These are phyloP conservation scores for Penicillium coprophilum DNA, from an alignment of 495 filamentous ascomycete species.

Conservation along the genomic window DNA sequence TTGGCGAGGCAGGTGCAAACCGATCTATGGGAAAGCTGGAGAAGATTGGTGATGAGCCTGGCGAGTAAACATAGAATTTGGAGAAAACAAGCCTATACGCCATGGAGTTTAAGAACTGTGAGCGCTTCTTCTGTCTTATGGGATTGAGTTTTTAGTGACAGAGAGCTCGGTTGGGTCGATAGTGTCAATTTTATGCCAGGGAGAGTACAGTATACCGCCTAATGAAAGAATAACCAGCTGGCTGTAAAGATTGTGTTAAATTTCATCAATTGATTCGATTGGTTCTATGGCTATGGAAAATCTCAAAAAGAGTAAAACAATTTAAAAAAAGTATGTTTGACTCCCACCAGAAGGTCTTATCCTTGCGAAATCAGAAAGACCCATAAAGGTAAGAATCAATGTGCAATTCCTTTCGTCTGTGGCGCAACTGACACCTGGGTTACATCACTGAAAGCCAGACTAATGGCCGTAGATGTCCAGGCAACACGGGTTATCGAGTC, in stretches of 20 bases:
- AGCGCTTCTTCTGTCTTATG: background rate
- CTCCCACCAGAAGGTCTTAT: conserved; percentile 54
- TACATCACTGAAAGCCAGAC: conserved; percentile 42
- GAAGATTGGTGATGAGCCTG: conserved; percentile 82
- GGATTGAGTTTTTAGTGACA: background rate
- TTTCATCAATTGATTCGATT: background rate
- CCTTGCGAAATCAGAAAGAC: conserved; percentile 46
- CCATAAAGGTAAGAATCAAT: conserved; percentile 53
- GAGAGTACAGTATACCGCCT: background rate
- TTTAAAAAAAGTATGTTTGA: conserved; percentile 36
- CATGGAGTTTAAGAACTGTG: conserved; percentile 8
- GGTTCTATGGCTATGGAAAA: background rate
- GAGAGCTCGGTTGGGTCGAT: background rate
- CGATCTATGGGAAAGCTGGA: conserved; percentile 89
- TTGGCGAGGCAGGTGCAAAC: conserved; percentile 93
- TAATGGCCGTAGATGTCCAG: conserved; percentile 39
- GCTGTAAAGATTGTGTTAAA: too few relatives aligned
- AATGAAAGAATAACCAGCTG: background rate
- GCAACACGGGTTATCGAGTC: conserved; percentile 57
- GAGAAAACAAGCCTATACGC: conserved; percentile 7
- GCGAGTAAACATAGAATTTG: conserved; percentile 47
- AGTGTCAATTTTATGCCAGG: background rate
- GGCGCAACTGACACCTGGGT: conserved; percentile 60
- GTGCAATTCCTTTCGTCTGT: conserved; percentile 63
- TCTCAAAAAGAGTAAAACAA: background rate